Conservation (phyloP, 2,329 filamentous ascomycete species). For the Bipolaris zeicola region DNA sequence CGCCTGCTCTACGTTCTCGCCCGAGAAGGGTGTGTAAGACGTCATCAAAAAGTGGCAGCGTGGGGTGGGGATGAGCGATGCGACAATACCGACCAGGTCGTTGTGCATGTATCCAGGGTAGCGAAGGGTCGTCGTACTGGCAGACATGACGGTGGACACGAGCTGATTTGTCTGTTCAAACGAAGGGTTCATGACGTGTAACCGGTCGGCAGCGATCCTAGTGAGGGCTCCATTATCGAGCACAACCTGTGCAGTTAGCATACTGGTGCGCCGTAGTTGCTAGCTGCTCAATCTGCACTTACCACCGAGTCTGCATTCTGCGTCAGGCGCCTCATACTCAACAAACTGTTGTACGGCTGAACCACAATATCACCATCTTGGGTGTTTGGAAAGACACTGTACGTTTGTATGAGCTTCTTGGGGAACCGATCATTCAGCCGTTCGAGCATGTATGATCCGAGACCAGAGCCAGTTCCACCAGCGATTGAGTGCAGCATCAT, state of each 20-base stretch:
- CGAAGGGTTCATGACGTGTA: constrained; percentile 93
- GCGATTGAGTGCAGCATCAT: constrained; percentile 99
- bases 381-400: constrained; percentile 96
- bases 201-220: constrained; percentile 88
- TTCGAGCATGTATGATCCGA: constrained; percentile 93
- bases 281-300: constrained; percentile 31
- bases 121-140: constrained; percentile 91
- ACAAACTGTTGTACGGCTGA: constrained; percentile 95
- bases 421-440: constrained; percentile 96
- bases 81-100: constrained; percentile 94
- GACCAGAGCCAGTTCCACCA: constrained; percentile 92
- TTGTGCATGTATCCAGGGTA: constrained; percentile 99
- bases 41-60: constrained; percentile 99
- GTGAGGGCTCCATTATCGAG: constrained; percentile 94
- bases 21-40: constrained; percentile 96
- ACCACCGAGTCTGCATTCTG: constrained; percentile 97
- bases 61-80: constrained; percentile 93
- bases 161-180: constrained; percentile 98
- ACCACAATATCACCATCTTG: constrained; percentile 92
- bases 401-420: constrained; percentile 99
- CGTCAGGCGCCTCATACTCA: constrained; percentile 87
- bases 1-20: constrained; percentile 93
- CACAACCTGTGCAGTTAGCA: constrained; percentile 64
- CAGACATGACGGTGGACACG: constrained; percentile 95
- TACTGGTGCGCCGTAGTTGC: neutral